A percentile compares a stretch with the other conserved stretches of the same genome.
Conservation (phyloP, 1,284 basidiomycete species). For the Cryptococcus sp. region DNA sequence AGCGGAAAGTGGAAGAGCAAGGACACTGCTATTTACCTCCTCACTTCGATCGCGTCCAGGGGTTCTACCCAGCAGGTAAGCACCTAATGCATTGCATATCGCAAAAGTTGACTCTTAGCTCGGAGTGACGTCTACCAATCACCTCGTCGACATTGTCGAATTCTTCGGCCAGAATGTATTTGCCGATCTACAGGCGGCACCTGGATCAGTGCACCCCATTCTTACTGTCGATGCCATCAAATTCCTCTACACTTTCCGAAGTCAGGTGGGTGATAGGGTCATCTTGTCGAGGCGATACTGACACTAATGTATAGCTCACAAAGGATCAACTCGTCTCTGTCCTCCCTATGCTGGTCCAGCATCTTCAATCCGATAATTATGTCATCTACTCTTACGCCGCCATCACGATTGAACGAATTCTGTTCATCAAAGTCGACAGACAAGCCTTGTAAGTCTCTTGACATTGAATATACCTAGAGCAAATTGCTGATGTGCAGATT, state of each 20-base stretch:
- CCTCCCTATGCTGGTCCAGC: conserved; percentile 79
- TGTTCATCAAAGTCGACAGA: conserved; percentile 76
- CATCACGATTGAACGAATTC: conserved; percentile 74
- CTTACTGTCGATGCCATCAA: conserved; percentile 94
- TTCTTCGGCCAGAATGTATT: conserved; percentile 94
- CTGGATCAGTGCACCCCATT: conserved; percentile 73
- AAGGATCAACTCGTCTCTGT: conserved; percentile 92
- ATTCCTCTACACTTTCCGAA: conserved; percentile 89
- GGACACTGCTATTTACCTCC: conserved; percentile 90
- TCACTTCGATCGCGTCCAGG: conserved; percentile 84
- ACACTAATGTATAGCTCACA: conserved; percentile 60
- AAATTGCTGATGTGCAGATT: conserved; percentile 57
- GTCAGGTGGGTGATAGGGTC: conserved; percentile 60
- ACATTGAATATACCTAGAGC: neutral
- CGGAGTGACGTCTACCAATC: conserved; percentile 89
- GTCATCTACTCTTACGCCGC: conserved; percentile 63
- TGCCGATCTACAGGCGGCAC: conserved; percentile 72
- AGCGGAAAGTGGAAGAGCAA: conserved; percentile 83
- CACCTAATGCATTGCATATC: neutral
- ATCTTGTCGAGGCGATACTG: neutral
- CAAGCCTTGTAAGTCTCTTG: conserved; percentile 58
- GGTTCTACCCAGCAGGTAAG: conserved; percentile 75
- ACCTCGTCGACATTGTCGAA: conserved; percentile 86
- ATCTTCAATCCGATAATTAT: conserved; percentile 75
- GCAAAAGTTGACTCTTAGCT: conserved; percentile 52